A percentile compares a stretch with the other conserved stretches of the same genome.
phyloP scores from a whole-genome alignment of 768 basidiomycete genomes.

The Lactarius hengduanensis region DNA sequence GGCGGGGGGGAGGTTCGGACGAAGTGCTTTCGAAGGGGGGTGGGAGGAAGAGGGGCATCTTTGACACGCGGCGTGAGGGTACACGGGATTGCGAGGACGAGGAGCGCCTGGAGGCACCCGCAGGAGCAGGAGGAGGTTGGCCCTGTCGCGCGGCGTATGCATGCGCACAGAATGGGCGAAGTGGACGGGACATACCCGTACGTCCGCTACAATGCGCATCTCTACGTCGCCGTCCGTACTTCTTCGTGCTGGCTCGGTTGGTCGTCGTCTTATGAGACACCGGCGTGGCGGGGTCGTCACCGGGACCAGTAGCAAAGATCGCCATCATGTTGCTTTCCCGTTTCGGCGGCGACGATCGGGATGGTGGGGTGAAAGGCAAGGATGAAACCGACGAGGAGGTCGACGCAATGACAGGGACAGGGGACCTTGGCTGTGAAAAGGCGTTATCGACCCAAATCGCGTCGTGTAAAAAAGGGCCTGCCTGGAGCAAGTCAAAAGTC shows the following conservation, averaged over 20 bases:
- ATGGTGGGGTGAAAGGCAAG: constrained; percentile 11
- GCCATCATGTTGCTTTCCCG: too few relatives aligned
- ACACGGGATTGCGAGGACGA: not conserved
- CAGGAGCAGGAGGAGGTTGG: not conserved
- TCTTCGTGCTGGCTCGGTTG: too few relatives aligned
- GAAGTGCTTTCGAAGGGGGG: not conserved
- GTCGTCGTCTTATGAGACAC: not conserved
- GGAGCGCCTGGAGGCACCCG: not conserved
- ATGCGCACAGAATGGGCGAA: not conserved
- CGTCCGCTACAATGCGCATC: not conserved
- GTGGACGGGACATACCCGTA: constrained; percentile 6
- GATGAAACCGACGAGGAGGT: constrained; percentile 1
- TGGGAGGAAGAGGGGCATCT: constrained; percentile 10
- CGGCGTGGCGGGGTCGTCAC: not conserved
- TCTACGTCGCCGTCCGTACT: not conserved
- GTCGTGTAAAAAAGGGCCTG: not conserved
- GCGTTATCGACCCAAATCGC: not conserved
- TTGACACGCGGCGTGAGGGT: not conserved
- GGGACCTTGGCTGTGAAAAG: not conserved
- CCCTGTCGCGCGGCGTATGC: constrained; percentile 12
- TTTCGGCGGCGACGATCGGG: not conserved
- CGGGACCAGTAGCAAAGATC: not conserved
- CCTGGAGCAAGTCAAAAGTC: not conserved
- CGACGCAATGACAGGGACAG: not conserved
- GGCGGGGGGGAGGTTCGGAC: not conserved